Percentiles rank a stretch among this genome's conserved stretches.
Evolutionary conservation across 2,329 filamentous ascomycete genomes (phyloP).

Genomic region (Malbranchea cinnamomea): DNA sequence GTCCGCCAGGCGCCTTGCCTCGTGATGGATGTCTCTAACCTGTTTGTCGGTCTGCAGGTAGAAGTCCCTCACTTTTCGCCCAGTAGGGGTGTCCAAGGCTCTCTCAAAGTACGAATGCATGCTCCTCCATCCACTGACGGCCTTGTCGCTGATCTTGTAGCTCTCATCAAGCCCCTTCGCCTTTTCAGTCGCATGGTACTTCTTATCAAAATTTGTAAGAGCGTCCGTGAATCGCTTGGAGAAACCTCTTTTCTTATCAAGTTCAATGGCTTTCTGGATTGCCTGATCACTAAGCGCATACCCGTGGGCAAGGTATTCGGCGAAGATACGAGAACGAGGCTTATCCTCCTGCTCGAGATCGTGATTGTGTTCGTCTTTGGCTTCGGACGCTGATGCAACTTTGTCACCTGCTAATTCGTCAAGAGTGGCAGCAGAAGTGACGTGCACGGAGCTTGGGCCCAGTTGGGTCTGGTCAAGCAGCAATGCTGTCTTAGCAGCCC

Average conservation of each 20-base stretch:
- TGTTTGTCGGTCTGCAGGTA: constrained; percentile 76
- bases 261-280: constrained; percentile 67
- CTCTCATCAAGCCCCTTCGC: constrained; percentile 70
- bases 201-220: constrained; percentile 62
- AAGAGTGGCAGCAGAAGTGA: constrained; percentile 54
- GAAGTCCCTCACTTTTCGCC: constrained; percentile 74
- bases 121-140: constrained; percentile 50
- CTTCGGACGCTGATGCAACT: constrained; percentile 37
- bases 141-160: constrained; percentile 67
- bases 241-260: constrained; percentile 83
- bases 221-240: constrained; percentile 63
- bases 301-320: constrained; percentile 91
- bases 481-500: constrained; percentile 85
- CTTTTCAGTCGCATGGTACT: constrained; percentile 77
- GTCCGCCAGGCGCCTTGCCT: constrained; percentile 76
- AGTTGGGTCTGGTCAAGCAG: constrained; percentile 96
- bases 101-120: constrained; percentile 88
- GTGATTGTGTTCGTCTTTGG: constrained; percentile 41
- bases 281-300: constrained; percentile 68
- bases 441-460: constrained; percentile 59
- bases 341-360: constrained; percentile 92
- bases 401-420: constrained; percentile 49
- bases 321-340: constrained; percentile 80
- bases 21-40: constrained; percentile 82
- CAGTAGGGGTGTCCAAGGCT: constrained; percentile 72